Conservation (phyloP, 176 grass and related monocot genomes). For the Poa pratensis region DNA sequence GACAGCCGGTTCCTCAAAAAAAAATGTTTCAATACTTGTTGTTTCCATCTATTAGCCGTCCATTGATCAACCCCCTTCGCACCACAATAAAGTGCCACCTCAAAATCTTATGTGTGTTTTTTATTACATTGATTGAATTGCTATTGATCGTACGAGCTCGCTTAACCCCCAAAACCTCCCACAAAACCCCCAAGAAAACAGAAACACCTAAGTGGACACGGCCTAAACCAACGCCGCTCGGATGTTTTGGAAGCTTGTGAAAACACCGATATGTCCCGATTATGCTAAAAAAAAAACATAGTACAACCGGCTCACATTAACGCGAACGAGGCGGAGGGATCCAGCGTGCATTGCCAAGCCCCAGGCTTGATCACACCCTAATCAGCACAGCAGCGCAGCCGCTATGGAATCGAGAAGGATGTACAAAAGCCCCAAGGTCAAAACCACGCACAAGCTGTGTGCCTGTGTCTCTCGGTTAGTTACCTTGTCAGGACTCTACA, state of each 20-base stretch:
- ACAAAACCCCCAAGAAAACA: not conserved
- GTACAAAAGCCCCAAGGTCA: too few relatives aligned
- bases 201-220: not conserved
- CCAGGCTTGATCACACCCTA: too few relatives aligned
- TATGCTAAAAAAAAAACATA: too few relatives aligned
- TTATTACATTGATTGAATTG: constrained; percentile 86
- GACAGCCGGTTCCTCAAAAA: too few relatives aligned
- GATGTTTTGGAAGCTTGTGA: constrained; percentile 19
- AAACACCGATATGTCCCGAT: not conserved
- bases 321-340: too few relatives aligned
- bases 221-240: not conserved
- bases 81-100: constrained; percentile 68
- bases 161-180: constrained; percentile 10
- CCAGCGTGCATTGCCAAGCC: too few relatives aligned
- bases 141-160: constrained; percentile 40
- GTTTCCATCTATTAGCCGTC: constrained; percentile 71
- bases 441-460: too few relatives aligned
- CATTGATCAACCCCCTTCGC: constrained; percentile 70
- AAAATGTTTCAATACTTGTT: constrained; percentile 50
- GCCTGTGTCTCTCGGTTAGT: too few relatives aligned
- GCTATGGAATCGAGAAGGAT: too few relatives aligned
- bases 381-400: too few relatives aligned
- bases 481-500: too few relatives aligned
- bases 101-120: constrained; percentile 59
- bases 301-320: too few relatives aligned